Evolutionary conservation across 768 basidiomycete species (phyloP), one percentile per base, ranked within the genome.

Genomic region (Omphalotus guepiniiformis): DNA sequence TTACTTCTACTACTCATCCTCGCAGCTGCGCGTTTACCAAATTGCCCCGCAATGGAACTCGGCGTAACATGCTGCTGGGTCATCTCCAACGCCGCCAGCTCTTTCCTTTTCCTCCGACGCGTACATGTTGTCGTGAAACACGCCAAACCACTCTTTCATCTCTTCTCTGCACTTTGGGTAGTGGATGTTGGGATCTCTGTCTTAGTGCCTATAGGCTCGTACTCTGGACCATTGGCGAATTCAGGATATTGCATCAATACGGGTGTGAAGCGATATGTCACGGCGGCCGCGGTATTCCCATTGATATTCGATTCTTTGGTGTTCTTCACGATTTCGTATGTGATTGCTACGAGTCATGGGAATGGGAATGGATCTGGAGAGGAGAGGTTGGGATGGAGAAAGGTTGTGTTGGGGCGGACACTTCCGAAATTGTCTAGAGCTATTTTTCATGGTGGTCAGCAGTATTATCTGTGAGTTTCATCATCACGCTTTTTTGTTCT

Each of bases 381-480:
- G n/a, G n/a, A n/a, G n/a, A n/a, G n/a, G n/a, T n/a, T n/a, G n/a
- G n/a, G n/a, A n/a, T n/a, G n/a, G n/a, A n/a, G n/a, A n/a, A n/a
- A n/a, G n/a, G n/a, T n/a, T n/a, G n/a, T n/a, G n/a, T n/a, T n/a
- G n/a, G n/a, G n/a, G n/a, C n/a, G n/a, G n/a, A n/a, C n/a, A n/a
- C n/a, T n/a, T n/a, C n/a, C n/a, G n/a, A n/a, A n/a, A n/a, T n/a
- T n/a, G n/a, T n/a, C n/a, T n/a, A n/a, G n/a, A n/a, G n/a, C n/a
- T n/a, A n/a, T n/a, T n/a, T n/a, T n/a, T n/a, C 68, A 72, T n/a
- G n/a, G n/a, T n/a, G n/a, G n/a, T n/a, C n/a, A n/a, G 44, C 55
- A 56, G 19, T 72, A 71, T 48, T 69, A 72, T 48, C 29, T 65
- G 71, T 68, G 52, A 30, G 64, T 49, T 15, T 32, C 9, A 9